Evolutionary conservation across 2,329 filamentous ascomycete species (phyloP), one percentile per base, ranked within the genome.

Genomic region (Aspergillus awamori): DNA sequence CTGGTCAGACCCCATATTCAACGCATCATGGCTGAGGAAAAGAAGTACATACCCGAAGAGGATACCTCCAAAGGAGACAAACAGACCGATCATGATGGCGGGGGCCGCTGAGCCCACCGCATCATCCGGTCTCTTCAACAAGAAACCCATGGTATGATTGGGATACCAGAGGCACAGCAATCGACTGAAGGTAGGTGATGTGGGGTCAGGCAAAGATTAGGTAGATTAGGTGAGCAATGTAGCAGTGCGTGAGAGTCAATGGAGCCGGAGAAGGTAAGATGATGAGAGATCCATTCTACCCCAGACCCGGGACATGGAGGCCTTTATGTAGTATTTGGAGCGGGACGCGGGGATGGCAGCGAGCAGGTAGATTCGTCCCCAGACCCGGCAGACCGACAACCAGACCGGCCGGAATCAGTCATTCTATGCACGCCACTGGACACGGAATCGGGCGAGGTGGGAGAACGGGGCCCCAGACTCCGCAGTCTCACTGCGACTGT

Each of bases 1-100:
- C 48, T 3, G 4, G 41, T 45, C 41, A 45, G 41, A 45, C 20
- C 20, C 24, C 2, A 24, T 13, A 22, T 22, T 8, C 33, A 10
- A 36, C 11, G 33, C 10, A 24, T 24, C 20, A 13, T 13, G 1
- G 8, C 2, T 24, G 6, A 15, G 48, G 1, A n/a, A 20, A 81
- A 13, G 79, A 69, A 59, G 71, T 43, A 80, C 74, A 22, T 69
- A 86, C 63, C 84, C 84, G 69, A 85, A 86, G 66, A 86, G 80
- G 61, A 86, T 81, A 69, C 84, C 84, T 62, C 84, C 84, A 72
- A 86, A 86, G 15, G 84, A 81, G 33, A 84, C 84, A 65, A 86
- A 86, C 53, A 83, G 79, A 67, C 84, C 85, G 72, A 86, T 83
- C 13, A 85, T 39, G 67, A 83, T 82, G 56, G 81, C 81, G 48